Base-by-base conservation (phyloP, 306 rosid species). In the Sicyos edulis region DNA sequence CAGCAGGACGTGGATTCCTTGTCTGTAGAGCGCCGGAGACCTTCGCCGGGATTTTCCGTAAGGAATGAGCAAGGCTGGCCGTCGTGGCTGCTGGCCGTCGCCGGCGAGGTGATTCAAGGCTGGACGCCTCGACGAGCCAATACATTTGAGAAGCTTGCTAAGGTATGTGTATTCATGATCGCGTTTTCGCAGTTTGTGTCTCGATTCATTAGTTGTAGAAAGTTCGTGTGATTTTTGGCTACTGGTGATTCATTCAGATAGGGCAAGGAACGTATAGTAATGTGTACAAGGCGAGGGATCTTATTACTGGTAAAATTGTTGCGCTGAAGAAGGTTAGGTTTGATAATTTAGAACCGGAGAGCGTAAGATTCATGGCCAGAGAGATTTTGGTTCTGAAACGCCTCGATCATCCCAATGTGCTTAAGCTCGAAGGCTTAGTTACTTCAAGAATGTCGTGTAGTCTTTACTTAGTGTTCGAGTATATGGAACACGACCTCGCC, bases 111-210 rank as follows among this genome's bases (percentile, higher is more conserved):
- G 7, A 93, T 93, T 78, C 83, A 83, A 51, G 97, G 85, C 26
- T 93, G 99, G 99, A 83, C 89, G 34, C 99, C 99, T 77, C 97
- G 99, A 37, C 95, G 92, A 15, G 96, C 99, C 77, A 93, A 81
- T 82, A 74, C 97, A 10, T 93, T 93, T 72, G 99, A 93, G 89
- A 90, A 91, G 78, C 92, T 93, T 7, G 88, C 97, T 17, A 93
- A 93, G 97, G 98, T 62, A 89, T 88, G 68, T 90, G 68, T 8
- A 10, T 51, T 69, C 20, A 32, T 68, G 72, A 47, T 68, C 71
- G 22, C 32, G 15, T 63, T 19, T 0, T 64, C 45, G 11, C 62
- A 29, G 52, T 10, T 74, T 72, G 16, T 26, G 32, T 26, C 3
- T 71, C 11, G 72, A 66, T 71, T 71, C 42, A 32, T 0, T 51